Evolutionary conservation across 768 basidiomycete species (phyloP).

Genomic region (Lactarius pseudohatsudake): DNA sequence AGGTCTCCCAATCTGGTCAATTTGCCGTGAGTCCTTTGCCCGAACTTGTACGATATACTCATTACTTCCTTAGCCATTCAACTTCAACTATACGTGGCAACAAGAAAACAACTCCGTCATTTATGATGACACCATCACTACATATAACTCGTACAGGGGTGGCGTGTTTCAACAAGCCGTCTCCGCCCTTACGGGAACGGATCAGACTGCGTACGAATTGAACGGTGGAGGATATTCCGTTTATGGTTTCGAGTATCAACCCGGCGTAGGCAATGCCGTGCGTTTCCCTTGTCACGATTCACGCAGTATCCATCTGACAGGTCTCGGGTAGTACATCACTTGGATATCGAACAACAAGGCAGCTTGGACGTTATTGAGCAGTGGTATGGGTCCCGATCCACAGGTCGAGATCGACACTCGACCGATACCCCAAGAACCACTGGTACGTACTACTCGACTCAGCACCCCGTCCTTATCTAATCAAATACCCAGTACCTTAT

Average conservation of each 20-base stretch:
- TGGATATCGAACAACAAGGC: slow-evolving; percentile 43
- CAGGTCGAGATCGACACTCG: slow-evolving; percentile 37
- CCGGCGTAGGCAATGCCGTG: slow-evolving; percentile 35
- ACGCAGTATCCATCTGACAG: not conserved
- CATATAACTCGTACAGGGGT: slow-evolving; percentile 63
- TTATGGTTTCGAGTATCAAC: slow-evolving; percentile 47
- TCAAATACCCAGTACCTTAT: slow-evolving; percentile 46
- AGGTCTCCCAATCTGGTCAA: slow-evolving; percentile 29
- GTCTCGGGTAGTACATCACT: slow-evolving; percentile 38
- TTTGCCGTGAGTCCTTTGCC: slow-evolving; percentile 25
- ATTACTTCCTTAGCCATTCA: slow-evolving; percentile 23
- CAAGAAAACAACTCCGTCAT: not conserved
- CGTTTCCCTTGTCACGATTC: slow-evolving; percentile 4
- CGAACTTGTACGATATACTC: not conserved
- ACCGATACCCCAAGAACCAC: slow-evolving; percentile 45
- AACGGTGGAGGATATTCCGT: slow-evolving; percentile 37
- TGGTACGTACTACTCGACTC: slow-evolving; percentile 32
- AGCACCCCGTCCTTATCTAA: not conserved
- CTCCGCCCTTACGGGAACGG: slow-evolving; percentile 61
- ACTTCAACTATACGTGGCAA: slow-evolving; percentile 23
- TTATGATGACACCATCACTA: not conserved
- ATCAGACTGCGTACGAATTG: slow-evolving; percentile 36
- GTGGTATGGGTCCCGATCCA: slow-evolving; percentile 39
- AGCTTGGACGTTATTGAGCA: slow-evolving; percentile 42
- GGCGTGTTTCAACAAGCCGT: slow-evolving; percentile 83